Base-by-base conservation (phyloP, 768 basidiomycete genomes). In the Leccinum subtestaceum region DNA sequence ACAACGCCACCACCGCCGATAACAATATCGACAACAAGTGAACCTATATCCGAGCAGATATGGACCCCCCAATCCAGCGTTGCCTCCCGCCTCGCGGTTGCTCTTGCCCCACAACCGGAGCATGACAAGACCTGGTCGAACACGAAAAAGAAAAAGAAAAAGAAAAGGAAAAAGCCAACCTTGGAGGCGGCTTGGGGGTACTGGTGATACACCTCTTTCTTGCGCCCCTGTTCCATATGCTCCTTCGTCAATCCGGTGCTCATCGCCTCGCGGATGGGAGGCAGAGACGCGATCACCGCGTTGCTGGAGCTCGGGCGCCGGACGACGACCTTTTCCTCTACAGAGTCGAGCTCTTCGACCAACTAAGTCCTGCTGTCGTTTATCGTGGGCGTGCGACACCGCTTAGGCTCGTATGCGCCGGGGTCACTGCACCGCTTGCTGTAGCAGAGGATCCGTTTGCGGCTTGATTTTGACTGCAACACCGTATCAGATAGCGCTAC, bases 151-250 rank as follows among this genome's bases (percentile, higher is more conserved):
- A 67, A 67, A 68, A 92, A 93, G 1, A 8, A 27, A 27, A 27
- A 7, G 27, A 27, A 27, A 27, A 27, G 27, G 27, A 27, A 27
- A 27, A 27, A 27, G 27, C 91, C 94, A 1, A 76, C 63, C 61
- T 80, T 85, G 2, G 92, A 94, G 9, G 91, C 90, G 0, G 94
- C 90, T 57, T 83, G 75, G 64, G 95, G 80, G 68, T 97, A 97
- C 57, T 85, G 76, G 52, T 74, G 67, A 70, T 97, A 97, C 2
- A 97, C 92, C 6, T 81, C 75, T 13, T 70, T 66, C 72, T 93
- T 93, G 57, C 81, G 82, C 7, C 94, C 94, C 67, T 88, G 86
- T 65, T 94, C 91, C 55, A 77, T 80, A 69, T 91, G 88, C 69
- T 92, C 90, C 65, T 85, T 84, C 15, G 80, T 78, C 13, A 84